Conservation (phyloP, 176 grass and related monocot species). For the Oryza australiensis region DNA sequence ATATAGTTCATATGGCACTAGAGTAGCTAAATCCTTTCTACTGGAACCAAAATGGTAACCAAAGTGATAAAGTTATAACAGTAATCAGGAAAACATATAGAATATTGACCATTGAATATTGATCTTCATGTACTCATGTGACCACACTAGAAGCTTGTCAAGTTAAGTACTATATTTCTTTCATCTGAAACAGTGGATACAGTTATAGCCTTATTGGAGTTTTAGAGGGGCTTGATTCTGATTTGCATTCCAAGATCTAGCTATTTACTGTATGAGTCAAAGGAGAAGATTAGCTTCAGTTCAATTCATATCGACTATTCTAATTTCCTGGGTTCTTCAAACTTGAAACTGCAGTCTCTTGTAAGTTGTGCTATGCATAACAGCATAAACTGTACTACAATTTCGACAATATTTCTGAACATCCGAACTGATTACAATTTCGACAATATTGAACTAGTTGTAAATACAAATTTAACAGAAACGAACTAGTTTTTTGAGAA, state of each 20-base stretch:
- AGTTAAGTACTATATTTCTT: not conserved
- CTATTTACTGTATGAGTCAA: not conserved
- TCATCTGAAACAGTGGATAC: not conserved
- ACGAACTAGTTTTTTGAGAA: no score
- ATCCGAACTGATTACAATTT: no score
- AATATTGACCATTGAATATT: not conserved
- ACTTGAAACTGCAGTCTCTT: not conserved
- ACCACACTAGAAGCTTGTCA: not conserved
- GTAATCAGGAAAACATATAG: not conserved
- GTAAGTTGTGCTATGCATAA: not conserved
- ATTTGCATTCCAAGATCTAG: not conserved
- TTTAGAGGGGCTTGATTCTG: not conserved
- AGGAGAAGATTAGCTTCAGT: not conserved
- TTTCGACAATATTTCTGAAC: no score
- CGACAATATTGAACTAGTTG: no score
- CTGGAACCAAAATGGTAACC: not conserved
- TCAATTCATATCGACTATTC: not conserved
- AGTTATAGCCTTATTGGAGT: slow-evolving; percentile 1
- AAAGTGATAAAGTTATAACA: not conserved
- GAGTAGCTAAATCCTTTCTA: no score
- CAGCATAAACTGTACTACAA: not conserved
- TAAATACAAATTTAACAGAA: no score
- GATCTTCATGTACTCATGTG: not conserved
- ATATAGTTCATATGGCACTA: no score
- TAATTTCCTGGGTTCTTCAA: not conserved